These are phyloP conservation scores for Trichophyton mentagrophytes DNA, from an alignment of 2,329 filamentous ascomycete genomes.

Conservation along the genomic window DNA sequence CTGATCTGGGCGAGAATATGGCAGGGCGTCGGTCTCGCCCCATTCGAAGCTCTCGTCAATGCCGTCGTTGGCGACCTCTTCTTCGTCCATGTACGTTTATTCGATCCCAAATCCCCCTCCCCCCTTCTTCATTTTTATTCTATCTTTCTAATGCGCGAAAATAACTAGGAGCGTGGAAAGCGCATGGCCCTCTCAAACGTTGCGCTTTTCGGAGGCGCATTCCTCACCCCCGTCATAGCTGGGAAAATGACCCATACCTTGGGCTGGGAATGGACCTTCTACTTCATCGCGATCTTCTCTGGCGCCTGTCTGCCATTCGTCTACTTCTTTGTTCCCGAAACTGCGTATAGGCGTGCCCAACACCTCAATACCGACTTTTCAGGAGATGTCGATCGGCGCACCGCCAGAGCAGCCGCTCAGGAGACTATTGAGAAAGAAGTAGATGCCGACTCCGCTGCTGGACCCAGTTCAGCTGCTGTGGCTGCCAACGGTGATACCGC, in stretches of 20 bases:
- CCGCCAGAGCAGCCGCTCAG: neutral
- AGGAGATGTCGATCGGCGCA: slow-evolving; percentile 22
- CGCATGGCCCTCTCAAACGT: slow-evolving; percentile 74
- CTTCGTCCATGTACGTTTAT: slow-evolving; percentile 59
- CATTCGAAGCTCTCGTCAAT: slow-evolving; percentile 83
- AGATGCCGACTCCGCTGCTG: neutral
- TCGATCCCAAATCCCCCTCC: too few species aligned
- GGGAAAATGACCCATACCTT: slow-evolving; percentile 68
- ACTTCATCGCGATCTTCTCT: slow-evolving; percentile 74
- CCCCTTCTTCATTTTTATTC: neutral
- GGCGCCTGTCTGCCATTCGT: slow-evolving; percentile 57
- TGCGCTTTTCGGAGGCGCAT: slow-evolving; percentile 57
- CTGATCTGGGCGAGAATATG: slow-evolving; percentile 68
- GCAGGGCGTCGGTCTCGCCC: slow-evolving; percentile 75
- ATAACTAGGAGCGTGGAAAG: slow-evolving; percentile 53
- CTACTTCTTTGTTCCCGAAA: slow-evolving; percentile 73
- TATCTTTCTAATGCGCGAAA: neutral
- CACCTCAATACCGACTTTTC: slow-evolving; percentile 57
- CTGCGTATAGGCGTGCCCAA: slow-evolving; percentile 56
- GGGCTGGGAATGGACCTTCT: slow-evolving; percentile 81
- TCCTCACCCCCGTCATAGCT: slow-evolving; percentile 76
- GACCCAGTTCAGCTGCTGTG: neutral
- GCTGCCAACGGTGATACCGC: neutral
- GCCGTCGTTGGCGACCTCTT: slow-evolving; percentile 81
- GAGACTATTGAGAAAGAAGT: slow-evolving; percentile 5